phyloP scores from a whole-genome alignment of 805 yeast genomes.

The Spathaspora sp. region DNA sequence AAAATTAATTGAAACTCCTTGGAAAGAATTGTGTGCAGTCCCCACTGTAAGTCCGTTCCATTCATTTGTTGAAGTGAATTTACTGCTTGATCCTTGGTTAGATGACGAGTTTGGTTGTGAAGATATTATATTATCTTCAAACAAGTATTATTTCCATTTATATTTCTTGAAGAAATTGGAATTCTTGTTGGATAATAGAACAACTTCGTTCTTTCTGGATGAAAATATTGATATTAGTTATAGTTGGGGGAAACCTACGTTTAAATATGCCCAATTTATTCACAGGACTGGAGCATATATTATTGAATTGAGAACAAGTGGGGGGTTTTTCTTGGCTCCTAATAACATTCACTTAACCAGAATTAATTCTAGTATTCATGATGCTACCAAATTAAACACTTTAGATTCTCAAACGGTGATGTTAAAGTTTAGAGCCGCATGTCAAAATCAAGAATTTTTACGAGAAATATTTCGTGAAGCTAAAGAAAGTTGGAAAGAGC shows the following conservation, averaged over 20 bases:
- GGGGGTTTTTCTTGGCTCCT: constrained; percentile 79
- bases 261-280: constrained; percentile 82
- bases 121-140: constrained; percentile 39
- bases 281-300: constrained; percentile 87
- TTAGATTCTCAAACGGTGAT: constrained; percentile 72
- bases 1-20: constrained; percentile 78
- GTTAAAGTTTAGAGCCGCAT: constrained; percentile 61
- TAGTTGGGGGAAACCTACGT: constrained; percentile 88
- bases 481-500: constrained; percentile 40
- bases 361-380: constrained; percentile 44
- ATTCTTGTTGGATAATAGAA: constrained; percentile 77
- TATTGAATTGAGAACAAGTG: constrained; percentile 79
- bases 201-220: constrained; percentile 57
- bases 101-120: constrained; percentile 48
- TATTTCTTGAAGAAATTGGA: constrained; percentile 66
- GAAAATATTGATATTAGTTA: constrained; percentile 65
- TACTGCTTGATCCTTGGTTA: constrained; percentile 70
- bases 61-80: constrained; percentile 66
- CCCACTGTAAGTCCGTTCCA: constrained; percentile 84
- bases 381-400: constrained; percentile 23
- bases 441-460: constrained; percentile 49
- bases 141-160: constrained; percentile 72
- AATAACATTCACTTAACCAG: constrained; percentile 81
- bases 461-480: constrained; percentile 58
- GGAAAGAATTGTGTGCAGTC: constrained; percentile 77